phyloP scores from a whole-genome alignment of 2,329 filamentous ascomycete genomes.

The Grosmannia penicillata region DNA sequence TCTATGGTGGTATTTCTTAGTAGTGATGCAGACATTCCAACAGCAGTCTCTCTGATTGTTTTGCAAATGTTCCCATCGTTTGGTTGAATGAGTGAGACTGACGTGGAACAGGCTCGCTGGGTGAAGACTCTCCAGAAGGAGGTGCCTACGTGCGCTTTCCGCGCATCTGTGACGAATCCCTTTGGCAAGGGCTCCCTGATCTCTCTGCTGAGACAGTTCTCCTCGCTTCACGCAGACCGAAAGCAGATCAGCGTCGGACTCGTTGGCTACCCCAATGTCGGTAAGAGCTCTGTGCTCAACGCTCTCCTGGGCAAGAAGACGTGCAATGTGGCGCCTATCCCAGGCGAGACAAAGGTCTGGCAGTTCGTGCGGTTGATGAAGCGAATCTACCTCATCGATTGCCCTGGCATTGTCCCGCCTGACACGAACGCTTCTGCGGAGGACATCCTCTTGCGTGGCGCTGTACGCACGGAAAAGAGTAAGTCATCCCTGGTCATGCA shows the following conservation, averaged over 20 bases:
- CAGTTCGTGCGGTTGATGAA: constrained; percentile 40
- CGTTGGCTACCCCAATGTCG: constrained; percentile 75
- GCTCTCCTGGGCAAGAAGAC: constrained; percentile 85
- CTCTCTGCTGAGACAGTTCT: constrained; percentile 83
- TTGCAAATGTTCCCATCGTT: constrained; percentile 2
- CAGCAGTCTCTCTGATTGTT: constrained; percentile 14
- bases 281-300: constrained; percentile 96
- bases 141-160: constrained; percentile 87
- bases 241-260: constrained; percentile 83
- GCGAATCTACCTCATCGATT: constrained; percentile 80
- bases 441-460: constrained; percentile 79
- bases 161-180: constrained; percentile 85
- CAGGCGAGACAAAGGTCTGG: constrained; percentile 76
- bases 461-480: constrained; percentile 77
- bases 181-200: constrained; percentile 96
- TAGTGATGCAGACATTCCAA: constrained; percentile 72
- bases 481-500: not conserved
- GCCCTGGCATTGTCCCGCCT: constrained; percentile 88
- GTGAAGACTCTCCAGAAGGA: constrained; percentile 79
- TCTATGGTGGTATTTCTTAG: constrained; percentile 84
- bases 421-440: constrained; percentile 70
- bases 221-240: constrained; percentile 38
- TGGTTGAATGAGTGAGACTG: no score
- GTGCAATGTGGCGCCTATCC: constrained; percentile 83
- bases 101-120: constrained; percentile 62